Evolutionary conservation across 495 filamentous ascomycete genomes (phyloP).

Genomic region (Saxophila tyrrhenica): DNA sequence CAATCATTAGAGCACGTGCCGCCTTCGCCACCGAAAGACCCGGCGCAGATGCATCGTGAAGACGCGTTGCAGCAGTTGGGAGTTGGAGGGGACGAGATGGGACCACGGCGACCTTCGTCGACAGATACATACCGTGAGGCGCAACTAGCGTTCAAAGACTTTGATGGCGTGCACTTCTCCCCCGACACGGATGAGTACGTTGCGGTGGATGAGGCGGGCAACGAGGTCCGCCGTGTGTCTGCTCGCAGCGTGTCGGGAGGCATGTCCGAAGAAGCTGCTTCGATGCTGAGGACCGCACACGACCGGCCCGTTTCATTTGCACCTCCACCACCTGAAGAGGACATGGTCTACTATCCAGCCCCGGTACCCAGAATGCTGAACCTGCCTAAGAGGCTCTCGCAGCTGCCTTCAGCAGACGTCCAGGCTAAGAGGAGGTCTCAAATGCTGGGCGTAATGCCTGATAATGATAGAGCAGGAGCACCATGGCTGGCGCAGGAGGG

Average conservation of each 20-base stretch:
- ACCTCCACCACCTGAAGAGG: slow-evolving; percentile 52
- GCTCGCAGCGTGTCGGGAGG: slow-evolving; percentile 10
- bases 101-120: slow-evolving; percentile 40
- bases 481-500: slow-evolving; percentile 38
- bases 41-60: neutral
- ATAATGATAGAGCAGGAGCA: slow-evolving; percentile 39
- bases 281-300: slow-evolving; percentile 27
- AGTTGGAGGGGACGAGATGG: slow-evolving; percentile 1
- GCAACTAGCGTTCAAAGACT: slow-evolving; percentile 64
- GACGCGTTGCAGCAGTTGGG: neutral
- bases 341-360: slow-evolving; percentile 91
- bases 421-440: slow-evolving; percentile 58
- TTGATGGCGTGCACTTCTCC: slow-evolving; percentile 84
- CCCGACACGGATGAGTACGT: slow-evolving; percentile 30
- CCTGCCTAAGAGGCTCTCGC: slow-evolving; percentile 76
- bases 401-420: slow-evolving; percentile 48
- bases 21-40: slow-evolving; percentile 6
- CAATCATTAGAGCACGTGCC: slow-evolving; percentile 5
- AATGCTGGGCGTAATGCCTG: slow-evolving; percentile 24
- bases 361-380: slow-evolving; percentile 90
- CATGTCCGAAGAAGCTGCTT: slow-evolving; percentile 13
- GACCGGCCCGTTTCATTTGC: slow-evolving; percentile 16
- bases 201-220: slow-evolving; percentile 26
- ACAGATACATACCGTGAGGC: slow-evolving; percentile 60
- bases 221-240: slow-evolving; percentile 21